Conservation (phyloP, 2,329 filamentous ascomycete genomes). For the Pezicula rhizophila region DNA sequence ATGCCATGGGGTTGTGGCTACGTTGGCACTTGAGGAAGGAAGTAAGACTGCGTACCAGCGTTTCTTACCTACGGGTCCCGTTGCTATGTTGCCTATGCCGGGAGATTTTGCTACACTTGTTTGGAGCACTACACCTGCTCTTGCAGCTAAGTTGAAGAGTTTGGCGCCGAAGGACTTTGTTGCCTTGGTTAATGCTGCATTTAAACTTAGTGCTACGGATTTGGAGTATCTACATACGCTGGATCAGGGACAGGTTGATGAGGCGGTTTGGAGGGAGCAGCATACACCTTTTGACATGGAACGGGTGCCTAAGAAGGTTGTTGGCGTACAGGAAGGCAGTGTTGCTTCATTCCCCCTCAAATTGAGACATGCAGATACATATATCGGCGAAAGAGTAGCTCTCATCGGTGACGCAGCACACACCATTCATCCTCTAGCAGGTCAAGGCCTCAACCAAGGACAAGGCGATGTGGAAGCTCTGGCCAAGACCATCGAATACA, state of each 20-base stretch:
- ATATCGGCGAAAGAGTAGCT: slow-evolving; percentile 83
- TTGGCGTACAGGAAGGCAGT: slow-evolving; percentile 69
- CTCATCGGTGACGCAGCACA: slow-evolving; percentile 93
- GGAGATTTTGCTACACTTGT: slow-evolving; percentile 79
- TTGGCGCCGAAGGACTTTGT: slow-evolving; percentile 68
- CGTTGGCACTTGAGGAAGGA: slow-evolving; percentile 63
- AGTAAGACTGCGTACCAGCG: slow-evolving; percentile 86
- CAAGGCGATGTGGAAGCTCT: slow-evolving; percentile 83
- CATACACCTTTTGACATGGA: slow-evolving; percentile 55
- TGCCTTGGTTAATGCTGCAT: slow-evolving; percentile 88
- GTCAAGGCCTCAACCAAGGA: slow-evolving; percentile 90
- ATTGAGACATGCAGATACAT: slow-evolving; percentile 89
- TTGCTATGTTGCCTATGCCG: slow-evolving; percentile 86
- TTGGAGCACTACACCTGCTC: slow-evolving; percentile 84
- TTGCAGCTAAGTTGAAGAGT: slow-evolving; percentile 73
- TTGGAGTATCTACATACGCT: slow-evolving; percentile 74
- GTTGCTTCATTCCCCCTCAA: slow-evolving; percentile 87
- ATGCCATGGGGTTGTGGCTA: slow-evolving; percentile 86
- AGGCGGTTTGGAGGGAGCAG: slow-evolving; percentile 75
- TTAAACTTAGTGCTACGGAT: slow-evolving; percentile 74
- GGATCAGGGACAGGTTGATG: slow-evolving; percentile 55
- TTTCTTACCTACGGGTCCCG: slow-evolving; percentile 85
- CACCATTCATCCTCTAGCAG: slow-evolving; percentile 88
- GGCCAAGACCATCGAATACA: slow-evolving; percentile 65
- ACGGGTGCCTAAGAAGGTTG: slow-evolving; percentile 58